A percentile compares a stretch with the other conserved stretches of the same genome.
phyloP scores from a whole-genome alignment of 2,329 filamentous ascomycete species.

The Colletotrichum liriopes region DNA sequence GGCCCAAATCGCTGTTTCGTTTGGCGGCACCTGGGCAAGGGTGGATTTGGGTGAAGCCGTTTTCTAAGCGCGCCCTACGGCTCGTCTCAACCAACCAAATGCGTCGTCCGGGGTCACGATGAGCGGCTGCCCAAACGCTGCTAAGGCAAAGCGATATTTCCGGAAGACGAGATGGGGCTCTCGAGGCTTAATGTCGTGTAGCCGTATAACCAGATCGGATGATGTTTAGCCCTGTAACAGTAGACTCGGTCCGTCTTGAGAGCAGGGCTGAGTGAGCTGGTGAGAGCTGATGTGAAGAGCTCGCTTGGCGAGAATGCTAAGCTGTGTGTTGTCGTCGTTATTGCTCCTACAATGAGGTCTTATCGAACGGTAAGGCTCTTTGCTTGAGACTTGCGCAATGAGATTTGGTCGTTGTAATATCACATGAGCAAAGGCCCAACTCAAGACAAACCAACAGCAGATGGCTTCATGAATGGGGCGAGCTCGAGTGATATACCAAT shows the following conservation, averaged over 20 bases:
- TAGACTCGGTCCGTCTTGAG: constrained; percentile 27
- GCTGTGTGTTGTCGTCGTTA: neutral
- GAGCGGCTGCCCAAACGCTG: constrained; percentile 45
- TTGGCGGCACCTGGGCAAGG: constrained; percentile 32
- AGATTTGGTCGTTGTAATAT: constrained; percentile 18
- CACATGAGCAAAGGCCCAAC: constrained; percentile 28
- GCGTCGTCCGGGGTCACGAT: constrained; percentile 37
- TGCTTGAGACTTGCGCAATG: constrained; percentile 40
- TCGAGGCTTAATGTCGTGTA: constrained; percentile 21
- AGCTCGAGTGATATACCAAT: constrained; percentile 41
- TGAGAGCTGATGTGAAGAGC: constrained; percentile 5
- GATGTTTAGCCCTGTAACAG: constrained; percentile 12
- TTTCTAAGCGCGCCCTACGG: constrained; percentile 43
- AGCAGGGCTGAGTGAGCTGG: neutral
- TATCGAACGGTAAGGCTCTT: constrained; percentile 13
- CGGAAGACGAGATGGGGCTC: constrained; percentile 24
- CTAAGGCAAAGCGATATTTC: constrained; percentile 41
- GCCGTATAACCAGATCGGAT: constrained; percentile 15
- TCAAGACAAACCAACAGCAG: constrained; percentile 18
- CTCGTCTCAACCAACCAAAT: constrained; percentile 44
- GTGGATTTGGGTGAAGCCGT: constrained; percentile 32
- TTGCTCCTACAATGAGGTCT: constrained; percentile 38
- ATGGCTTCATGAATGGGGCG: constrained; percentile 35
- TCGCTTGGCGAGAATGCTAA: constrained; percentile 31
- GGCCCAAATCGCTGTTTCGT: constrained; percentile 35